phyloP scores from a whole-genome alignment of 208 protist species.

The Balamuthia mandrillaris region DNA sequence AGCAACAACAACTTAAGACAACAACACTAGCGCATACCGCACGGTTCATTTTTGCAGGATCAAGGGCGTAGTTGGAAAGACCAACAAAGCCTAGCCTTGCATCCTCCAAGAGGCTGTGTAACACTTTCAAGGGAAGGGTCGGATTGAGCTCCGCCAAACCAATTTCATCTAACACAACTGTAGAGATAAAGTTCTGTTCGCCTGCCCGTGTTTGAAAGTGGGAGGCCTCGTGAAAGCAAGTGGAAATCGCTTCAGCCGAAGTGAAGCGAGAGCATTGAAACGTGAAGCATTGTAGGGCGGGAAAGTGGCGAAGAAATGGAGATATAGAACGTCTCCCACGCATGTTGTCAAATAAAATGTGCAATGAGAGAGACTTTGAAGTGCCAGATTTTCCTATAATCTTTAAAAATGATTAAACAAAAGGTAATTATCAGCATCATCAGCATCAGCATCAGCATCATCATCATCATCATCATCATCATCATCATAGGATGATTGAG shows the following conservation, averaged over 20 bases:
- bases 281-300: neutral
- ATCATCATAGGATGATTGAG: neutral
- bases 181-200: neutral
- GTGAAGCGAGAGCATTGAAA: neutral
- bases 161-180: conserved; percentile 78
- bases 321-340: neutral
- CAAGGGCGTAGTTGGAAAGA: conserved; percentile 76
- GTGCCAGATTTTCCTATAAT: neutral
- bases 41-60: conserved; percentile 82
- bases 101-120: conserved; percentile 70
- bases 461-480: no score
- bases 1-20: neutral
- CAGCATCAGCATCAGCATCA: no score
- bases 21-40: neutral
- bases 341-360: neutral
- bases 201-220: neutral
- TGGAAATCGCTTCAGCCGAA: neutral
- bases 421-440: no score
- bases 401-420: neutral
- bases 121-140: conserved; percentile 76
- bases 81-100: conserved; percentile 65
- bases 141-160: conserved; percentile 73
- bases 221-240: neutral
- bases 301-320: neutral
- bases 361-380: neutral